Percentiles rank a stretch among this genome's conserved stretches.
Evolutionary conservation across 192 early-diverging fungal species (phyloP).

Genomic region (Backusella sp.): DNA sequence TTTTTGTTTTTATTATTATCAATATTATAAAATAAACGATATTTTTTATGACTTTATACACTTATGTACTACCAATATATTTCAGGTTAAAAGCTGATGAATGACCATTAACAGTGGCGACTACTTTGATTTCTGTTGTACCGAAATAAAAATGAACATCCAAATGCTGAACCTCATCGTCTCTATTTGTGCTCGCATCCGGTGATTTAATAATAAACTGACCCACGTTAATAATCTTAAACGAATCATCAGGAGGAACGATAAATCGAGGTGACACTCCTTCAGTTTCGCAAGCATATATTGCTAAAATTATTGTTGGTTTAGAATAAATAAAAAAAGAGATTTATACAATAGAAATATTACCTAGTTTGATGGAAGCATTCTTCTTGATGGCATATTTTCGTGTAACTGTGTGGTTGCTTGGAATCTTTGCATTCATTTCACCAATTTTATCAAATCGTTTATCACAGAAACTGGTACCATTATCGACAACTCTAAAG

Average conservation of each 20-base stretch:
- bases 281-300: neutral
- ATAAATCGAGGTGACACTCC: neutral
- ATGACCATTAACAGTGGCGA: neutral
- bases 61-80: neutral
- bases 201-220: slow-evolving; percentile 1
- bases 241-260: neutral
- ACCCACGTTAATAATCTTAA: neutral
- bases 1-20: neutral
- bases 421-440: slow-evolving; percentile 4
- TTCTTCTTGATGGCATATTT: slow-evolving; percentile 5
- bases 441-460: slow-evolving; percentile 30
- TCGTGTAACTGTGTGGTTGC: neutral
- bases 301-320: neutral
- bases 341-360: neutral
- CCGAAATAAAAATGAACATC: neutral
- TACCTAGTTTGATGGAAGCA: neutral
- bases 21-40: neutral
- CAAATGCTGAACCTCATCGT: neutral
- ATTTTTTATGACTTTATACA: neutral
- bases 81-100: neutral
- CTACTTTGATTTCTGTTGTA: neutral
- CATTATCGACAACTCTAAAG: slow-evolving; percentile 37
- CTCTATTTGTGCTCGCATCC: neutral
- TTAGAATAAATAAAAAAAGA: neutral
- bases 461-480: slow-evolving; percentile 36